Base-by-base conservation (phyloP, 2,329 filamentous ascomycete genomes). In the Furcasterigmium furcatum region DNA sequence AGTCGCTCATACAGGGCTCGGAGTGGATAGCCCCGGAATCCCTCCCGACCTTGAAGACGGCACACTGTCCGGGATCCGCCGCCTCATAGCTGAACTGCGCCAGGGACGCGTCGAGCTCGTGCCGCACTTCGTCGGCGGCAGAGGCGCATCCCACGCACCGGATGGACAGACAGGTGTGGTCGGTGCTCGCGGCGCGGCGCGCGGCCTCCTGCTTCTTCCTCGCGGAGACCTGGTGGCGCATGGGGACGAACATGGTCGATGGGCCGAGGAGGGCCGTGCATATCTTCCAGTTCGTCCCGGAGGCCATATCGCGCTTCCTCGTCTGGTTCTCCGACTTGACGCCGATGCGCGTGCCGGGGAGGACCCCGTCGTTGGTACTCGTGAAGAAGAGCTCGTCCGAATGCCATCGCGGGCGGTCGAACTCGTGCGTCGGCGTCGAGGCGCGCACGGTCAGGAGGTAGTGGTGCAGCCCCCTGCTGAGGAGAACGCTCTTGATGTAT, bases 391-490 rank as follows among this genome's bases (percentile, higher is more conserved):
- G 56, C 45, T 77, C 72, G 49, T 77, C 73, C 0, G 70, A 70
- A 47, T 77, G 73, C 73, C 73, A 76, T 39, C 73, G 58, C 1
- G 69, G 67, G 9, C 51, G 58, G 49, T 76, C 66, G 52, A 66
- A 76, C 21, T 74, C 70, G 25, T 52, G 38, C 0, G 68, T 72
- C 1, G 68, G 61, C 35, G 56, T 66, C 0, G 70, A 71, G 41
- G 72, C 72, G 38, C 73, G 70, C 44, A 76, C 64, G 0, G 72
- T 76, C 12, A 76, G 52, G 62, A 73, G 74, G 51, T 74, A 76
- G 53, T 74, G 57, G 4, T 59, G 51, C 5, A 72, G 52, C 4
- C 60, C 62, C 25, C 63, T 64, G 4, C 47, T 38, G 4, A 44
- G n/a, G 29, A 76, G 55, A 46, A 73, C 58, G 3, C 50, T 43